phyloP scores from a whole-genome alignment of 2,329 filamentous ascomycete species.

The Talaromyces sp. region DNA sequence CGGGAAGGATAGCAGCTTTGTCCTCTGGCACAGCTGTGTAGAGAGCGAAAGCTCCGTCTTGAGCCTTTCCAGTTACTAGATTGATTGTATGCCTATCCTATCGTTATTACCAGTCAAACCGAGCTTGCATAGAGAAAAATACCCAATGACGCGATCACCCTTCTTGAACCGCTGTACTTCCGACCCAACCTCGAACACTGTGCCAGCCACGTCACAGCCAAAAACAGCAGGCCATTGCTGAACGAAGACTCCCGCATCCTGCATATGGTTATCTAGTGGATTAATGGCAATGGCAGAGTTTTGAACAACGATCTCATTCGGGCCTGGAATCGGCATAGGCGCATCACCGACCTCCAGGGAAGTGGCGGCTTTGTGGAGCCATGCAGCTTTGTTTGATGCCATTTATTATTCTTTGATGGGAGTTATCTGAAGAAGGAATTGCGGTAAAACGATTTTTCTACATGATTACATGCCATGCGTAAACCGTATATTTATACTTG shows the following conservation, averaged over 20 bases:
- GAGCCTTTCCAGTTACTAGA: constrained; percentile 10
- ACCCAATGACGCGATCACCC: constrained; percentile 30
- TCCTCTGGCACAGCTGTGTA: constrained; percentile 12
- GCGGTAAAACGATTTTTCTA: background rate
- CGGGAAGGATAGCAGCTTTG: constrained; percentile 15
- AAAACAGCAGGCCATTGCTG: constrained; percentile 15
- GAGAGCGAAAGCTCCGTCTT: constrained; percentile 13
- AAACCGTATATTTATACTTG: background rate
- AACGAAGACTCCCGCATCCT: constrained; percentile 12
- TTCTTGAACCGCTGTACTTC: constrained; percentile 23
- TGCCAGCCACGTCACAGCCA: constrained; percentile 15
- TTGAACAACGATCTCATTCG: constrained; percentile 17
- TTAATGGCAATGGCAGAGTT: constrained; percentile 19
- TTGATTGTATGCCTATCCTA: constrained; percentile 12
- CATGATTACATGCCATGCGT: background rate
- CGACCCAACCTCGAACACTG: constrained; percentile 7
- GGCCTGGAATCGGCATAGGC: constrained; percentile 15
- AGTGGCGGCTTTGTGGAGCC: constrained; percentile 14
- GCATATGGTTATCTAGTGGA: constrained; percentile 19
- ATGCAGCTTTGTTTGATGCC: constrained; percentile 20
- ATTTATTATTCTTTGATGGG: background rate
- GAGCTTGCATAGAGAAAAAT: background rate
- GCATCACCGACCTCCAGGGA: constrained; percentile 14
- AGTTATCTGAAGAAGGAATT: background rate
- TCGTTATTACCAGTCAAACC: background rate